Evolutionary conservation across 768 basidiomycete species (phyloP).

Genomic region (Boletus tomentosulus): DNA sequence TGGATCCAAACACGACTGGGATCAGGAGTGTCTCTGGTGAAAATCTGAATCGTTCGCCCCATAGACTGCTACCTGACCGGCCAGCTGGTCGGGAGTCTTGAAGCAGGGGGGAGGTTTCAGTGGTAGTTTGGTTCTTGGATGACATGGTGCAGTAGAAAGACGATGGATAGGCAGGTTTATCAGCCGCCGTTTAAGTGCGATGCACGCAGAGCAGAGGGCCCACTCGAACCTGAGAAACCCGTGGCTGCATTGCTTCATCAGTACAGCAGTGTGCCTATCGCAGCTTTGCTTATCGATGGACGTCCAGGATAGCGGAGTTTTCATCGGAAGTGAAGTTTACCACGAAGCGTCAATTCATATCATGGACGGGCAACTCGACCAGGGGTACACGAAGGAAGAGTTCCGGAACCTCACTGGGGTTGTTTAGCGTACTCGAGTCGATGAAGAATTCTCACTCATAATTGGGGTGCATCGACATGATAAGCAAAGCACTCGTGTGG

Average conservation of each 20-base stretch:
- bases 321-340: slow-evolving; percentile 16
- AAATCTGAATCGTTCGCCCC: neutral
- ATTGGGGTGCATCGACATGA: too few relatives aligned
- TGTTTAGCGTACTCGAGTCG: accelerated
- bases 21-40: slow-evolving; percentile 22
- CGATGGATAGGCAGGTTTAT: neutral
- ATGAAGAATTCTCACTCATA: too few relatives aligned
- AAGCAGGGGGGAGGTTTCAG: slow-evolving; percentile 12
- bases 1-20: slow-evolving; percentile 23
- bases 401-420: too few relatives aligned
- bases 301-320: too few relatives aligned
- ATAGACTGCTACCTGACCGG: neutral
- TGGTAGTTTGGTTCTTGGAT: neutral
- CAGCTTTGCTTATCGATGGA: too few relatives aligned
- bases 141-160: slow-evolving; percentile 9
- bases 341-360: slow-evolving; percentile 12
- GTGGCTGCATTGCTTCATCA: neutral
- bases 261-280: slow-evolving; percentile 20
- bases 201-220: neutral
- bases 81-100: neutral
- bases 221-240: neutral
- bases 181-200: neutral
- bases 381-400: too few relatives aligned
- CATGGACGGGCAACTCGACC: too few relatives aligned
- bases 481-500: too few relatives aligned